These are phyloP conservation scores for Neurospora sp. DNA, from an alignment of 495 filamentous ascomycete genomes.

Conservation along the genomic window DNA sequence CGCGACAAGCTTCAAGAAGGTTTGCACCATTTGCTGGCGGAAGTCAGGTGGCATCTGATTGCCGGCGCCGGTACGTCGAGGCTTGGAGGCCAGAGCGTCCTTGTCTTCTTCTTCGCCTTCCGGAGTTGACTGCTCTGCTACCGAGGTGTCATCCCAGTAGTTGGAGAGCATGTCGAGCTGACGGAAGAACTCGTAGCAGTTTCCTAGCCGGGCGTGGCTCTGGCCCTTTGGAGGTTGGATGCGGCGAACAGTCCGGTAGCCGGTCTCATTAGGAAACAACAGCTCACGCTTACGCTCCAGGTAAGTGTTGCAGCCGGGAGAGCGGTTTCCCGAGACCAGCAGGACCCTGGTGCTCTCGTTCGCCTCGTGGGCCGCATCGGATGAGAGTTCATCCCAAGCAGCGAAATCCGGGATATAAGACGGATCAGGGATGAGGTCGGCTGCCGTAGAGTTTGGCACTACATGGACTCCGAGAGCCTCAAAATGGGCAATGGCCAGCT, in stretches of 20 bases:
- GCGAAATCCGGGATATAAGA: constrained; percentile 36
- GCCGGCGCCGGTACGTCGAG: constrained; percentile 49
- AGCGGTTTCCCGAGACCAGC: constrained; percentile 35
- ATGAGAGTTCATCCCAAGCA: constrained; percentile 34
- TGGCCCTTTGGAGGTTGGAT: constrained; percentile 38
- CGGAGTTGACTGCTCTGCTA: constrained; percentile 10
- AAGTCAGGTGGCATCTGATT: constrained; percentile 65
- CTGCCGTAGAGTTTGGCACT: constrained; percentile 29
- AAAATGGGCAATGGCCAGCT: constrained; percentile 35
- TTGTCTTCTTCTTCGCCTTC: constrained; percentile 3
- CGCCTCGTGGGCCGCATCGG: constrained; percentile 31
- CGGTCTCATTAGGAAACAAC: constrained; percentile 35
- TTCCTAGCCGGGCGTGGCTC: constrained; percentile 37
- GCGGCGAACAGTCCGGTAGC: constrained; percentile 43
- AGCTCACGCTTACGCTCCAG: constrained; percentile 44
- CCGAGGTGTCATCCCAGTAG: constrained; percentile 45
- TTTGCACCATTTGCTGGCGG: constrained; percentile 57
- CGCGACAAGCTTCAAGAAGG: constrained; percentile 67
- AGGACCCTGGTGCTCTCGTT: constrained; percentile 33
- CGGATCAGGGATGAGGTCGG: constrained; percentile 38
- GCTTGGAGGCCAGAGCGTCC: constrained; percentile 9
- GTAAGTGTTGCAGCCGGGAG: constrained; percentile 41
- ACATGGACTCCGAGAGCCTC: constrained; percentile 43
- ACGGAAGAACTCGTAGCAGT: constrained; percentile 49
- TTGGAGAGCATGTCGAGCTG: constrained; percentile 40